Conservation (phyloP, 495 filamentous ascomycete genomes). For the Penicillium parvum region DNA sequence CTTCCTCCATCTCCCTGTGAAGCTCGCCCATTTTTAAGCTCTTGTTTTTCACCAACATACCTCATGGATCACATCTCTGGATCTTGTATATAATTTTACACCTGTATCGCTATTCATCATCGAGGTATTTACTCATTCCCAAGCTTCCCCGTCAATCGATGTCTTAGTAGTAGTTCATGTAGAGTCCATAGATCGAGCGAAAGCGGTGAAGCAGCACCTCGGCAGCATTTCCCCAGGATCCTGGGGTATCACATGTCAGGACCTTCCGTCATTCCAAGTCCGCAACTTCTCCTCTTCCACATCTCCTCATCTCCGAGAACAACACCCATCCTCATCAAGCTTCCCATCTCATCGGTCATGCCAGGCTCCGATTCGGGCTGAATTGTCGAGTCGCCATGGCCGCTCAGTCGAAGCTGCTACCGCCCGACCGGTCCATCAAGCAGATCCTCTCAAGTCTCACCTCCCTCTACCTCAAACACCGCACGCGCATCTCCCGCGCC, state of each 20-base stretch:
- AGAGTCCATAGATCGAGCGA: too few species aligned
- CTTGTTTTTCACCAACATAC: neutral
- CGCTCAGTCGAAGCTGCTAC: slow-evolving; percentile 71
- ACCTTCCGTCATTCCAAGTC: slow-evolving; percentile 12
- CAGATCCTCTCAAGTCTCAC: slow-evolving; percentile 69
- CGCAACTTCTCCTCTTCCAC: slow-evolving; percentile 1
- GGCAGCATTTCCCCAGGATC: slow-evolving; percentile 26
- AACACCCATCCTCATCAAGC: neutral
- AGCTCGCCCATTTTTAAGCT: neutral
- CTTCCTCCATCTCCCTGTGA: neutral
- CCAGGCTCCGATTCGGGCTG: slow-evolving; percentile 29
- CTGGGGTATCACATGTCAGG: slow-evolving; percentile 32
- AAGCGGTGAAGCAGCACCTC: slow-evolving; percentile 7
- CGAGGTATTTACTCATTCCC: too few species aligned
- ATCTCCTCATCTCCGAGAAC: neutral
- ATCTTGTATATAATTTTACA: neutral
- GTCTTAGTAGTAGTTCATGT: too few species aligned
- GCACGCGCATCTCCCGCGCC: slow-evolving; percentile 82
- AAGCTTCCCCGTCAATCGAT: too few species aligned
- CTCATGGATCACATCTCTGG: neutral
- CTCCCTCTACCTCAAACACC: slow-evolving; percentile 73
- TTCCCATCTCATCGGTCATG: slow-evolving; percentile 24
- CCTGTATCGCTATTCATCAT: too few species aligned
- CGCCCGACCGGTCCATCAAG: slow-evolving; percentile 67
- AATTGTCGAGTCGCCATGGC: slow-evolving; percentile 54